phyloP scores from a whole-genome alignment of 1,284 basidiomycete genomes.

The Melampsora americana region DNA sequence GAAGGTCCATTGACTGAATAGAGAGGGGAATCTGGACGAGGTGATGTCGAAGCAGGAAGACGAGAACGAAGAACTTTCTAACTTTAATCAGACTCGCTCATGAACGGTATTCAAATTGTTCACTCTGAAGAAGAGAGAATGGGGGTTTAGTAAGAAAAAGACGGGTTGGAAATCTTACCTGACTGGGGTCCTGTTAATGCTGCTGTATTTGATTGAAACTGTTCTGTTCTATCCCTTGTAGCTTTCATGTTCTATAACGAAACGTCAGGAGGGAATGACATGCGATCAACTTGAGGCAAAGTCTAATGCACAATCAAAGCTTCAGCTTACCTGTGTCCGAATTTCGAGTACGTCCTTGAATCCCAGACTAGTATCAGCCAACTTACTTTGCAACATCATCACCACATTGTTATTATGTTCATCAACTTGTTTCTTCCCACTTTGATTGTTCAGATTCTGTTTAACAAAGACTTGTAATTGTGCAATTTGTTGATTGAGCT shows the following conservation, averaged over 20 bases:
- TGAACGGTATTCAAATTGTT: not conserved
- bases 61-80: constrained; percentile 53
- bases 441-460: constrained; percentile 40
- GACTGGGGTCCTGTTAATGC: constrained; percentile 68
- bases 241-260: constrained; percentile 92
- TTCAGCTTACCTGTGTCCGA: constrained; percentile 73
- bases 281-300: not conserved
- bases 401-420: constrained; percentile 97
- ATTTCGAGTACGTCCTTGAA: constrained; percentile 98
- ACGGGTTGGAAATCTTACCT: constrained; percentile 54
- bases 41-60: constrained; percentile 45
- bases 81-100: constrained; percentile 47
- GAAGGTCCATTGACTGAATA: constrained; percentile 50
- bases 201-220: constrained; percentile 87
- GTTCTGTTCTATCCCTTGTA: constrained; percentile 89
- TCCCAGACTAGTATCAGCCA: constrained; percentile 90
- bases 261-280: not conserved
- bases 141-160: not conserved
- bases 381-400: constrained; percentile 90
- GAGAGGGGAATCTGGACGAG: constrained; percentile 55
- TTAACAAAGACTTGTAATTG: constrained; percentile 67
- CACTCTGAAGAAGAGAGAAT: not conserved
- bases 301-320: not conserved
- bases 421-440: constrained; percentile 69
- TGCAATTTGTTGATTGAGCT: constrained; percentile 93